Conservation (phyloP, 345 rosid species). For the Linum trigynum region DNA sequence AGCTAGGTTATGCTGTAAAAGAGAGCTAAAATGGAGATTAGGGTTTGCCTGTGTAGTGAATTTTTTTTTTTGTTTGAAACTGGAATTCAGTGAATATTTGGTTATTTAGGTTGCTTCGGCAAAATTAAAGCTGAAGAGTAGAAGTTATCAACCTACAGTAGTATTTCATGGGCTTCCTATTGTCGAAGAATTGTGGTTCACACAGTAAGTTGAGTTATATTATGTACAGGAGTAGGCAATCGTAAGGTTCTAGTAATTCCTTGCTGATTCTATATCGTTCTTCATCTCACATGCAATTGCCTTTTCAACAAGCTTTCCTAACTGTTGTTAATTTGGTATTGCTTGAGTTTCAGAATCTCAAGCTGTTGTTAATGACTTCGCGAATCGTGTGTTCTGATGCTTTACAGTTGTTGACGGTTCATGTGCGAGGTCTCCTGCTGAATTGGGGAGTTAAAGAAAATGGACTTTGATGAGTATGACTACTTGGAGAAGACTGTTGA, state of each 20-base stretch:
- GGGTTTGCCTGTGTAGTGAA: not conserved
- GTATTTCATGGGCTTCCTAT: too few species aligned
- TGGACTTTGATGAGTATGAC: slow-evolving; percentile 97
- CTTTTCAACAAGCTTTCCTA: not conserved
- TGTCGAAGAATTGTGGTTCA: too few species aligned
- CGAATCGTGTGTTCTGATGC: not conserved
- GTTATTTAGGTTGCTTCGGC: not conserved
- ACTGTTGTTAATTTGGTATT: not conserved
- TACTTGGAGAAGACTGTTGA: slow-evolving; percentile 88
- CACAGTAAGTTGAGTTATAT: too few species aligned
- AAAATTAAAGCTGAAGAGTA: too few species aligned
- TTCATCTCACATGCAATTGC: not conserved
- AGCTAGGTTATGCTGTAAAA: not conserved
- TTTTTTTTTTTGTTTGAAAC: not conserved
- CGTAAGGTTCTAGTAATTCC: not conserved
- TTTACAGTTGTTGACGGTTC: not conserved
- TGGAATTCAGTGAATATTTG: too few species aligned
- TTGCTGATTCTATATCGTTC: not conserved
- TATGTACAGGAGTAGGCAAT: too few species aligned
- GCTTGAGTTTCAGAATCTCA: not conserved
- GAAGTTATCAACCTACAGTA: too few species aligned
- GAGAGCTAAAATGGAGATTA: not conserved
- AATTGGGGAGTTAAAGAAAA: slow-evolving; percentile 13
- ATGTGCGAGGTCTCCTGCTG: slow-evolving; percentile 5
- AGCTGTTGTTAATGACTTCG: not conserved